These are phyloP conservation scores for Penicillium sp. DNA, from an alignment of 2,329 filamentous ascomycete species.

Conservation along the genomic window DNA sequence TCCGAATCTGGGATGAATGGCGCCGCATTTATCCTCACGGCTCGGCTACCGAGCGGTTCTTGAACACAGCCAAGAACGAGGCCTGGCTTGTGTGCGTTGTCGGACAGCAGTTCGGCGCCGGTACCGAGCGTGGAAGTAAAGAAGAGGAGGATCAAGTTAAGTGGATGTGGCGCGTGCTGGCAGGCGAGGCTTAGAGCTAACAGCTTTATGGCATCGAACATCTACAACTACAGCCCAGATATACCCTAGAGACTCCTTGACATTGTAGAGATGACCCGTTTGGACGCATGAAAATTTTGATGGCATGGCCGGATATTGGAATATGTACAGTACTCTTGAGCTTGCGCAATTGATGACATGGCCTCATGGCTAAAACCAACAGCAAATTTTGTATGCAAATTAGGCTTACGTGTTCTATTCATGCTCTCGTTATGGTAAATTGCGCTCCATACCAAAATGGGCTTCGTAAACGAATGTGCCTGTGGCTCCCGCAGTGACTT, in stretches of 20 bases:
- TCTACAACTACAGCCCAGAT: slow-evolving; percentile 2
- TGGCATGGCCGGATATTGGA: slow-evolving; percentile 16
- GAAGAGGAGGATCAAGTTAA: slow-evolving; percentile 39
- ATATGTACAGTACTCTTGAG: slow-evolving; percentile 22
- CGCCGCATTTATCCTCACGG: slow-evolving; percentile 75
- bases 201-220: background rate
- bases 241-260: slow-evolving; percentile 10
- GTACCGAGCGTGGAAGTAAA: slow-evolving; percentile 34
- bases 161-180: slow-evolving; percentile 39
- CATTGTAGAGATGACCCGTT: slow-evolving; percentile 4
- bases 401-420: background rate
- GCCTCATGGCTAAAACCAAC: background rate
- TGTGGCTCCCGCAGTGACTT: background rate
- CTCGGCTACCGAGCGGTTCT: slow-evolving; percentile 64
- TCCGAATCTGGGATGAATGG: slow-evolving; percentile 94
- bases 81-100: slow-evolving; percentile 77
- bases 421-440: background rate
- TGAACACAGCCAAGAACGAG: slow-evolving; percentile 63
- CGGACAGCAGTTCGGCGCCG: slow-evolving; percentile 44
- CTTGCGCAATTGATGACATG: slow-evolving; percentile 8
- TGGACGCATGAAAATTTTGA: slow-evolving; percentile 10
- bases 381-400: background rate
- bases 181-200: slow-evolving; percentile 19
- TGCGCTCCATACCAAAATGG: background rate
- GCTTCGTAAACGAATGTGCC: background rate